phyloP scores from a whole-genome alignment of 306 rosid species.

The Quercus alba region DNA sequence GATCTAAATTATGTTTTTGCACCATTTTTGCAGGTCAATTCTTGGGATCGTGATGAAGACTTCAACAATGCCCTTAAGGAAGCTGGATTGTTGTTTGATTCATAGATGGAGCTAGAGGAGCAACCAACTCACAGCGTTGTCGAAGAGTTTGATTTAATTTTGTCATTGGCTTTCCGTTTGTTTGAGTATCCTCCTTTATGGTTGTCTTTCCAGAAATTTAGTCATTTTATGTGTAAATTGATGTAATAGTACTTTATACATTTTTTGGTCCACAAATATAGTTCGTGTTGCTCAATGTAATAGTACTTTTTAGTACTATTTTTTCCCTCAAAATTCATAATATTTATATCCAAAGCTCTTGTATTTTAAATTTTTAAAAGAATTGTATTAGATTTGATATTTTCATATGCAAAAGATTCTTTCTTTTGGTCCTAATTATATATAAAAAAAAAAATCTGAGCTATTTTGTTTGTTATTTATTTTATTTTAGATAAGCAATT shows the following conservation, averaged over 20 bases:
- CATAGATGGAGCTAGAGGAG: not conserved
- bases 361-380: no score
- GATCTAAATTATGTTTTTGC: not conserved
- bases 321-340: no score
- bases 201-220: not conserved
- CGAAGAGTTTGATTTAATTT: not conserved
- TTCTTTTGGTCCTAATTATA: no score
- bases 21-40: conserved; percentile 17
- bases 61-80: conserved; percentile 54
- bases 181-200: no score
- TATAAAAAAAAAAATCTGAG: no score
- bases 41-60: conserved; percentile 36
- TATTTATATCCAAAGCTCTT: no score
- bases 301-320: not conserved
- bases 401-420: no score
- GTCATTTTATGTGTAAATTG: not conserved
- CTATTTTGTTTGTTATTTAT: no score
- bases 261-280: not conserved
- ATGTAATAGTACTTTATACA: not conserved
- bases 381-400: no score
- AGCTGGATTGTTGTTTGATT: conserved; percentile 47
- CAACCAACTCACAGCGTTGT: not conserved
- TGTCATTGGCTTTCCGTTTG: no score
- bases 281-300: not conserved
- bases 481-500: no score